Percentiles rank a stretch among this genome's conserved stretches.
Conservation (phyloP, 108 stramenopile genomes). For the Fragilaria crotonensis region DNA sequence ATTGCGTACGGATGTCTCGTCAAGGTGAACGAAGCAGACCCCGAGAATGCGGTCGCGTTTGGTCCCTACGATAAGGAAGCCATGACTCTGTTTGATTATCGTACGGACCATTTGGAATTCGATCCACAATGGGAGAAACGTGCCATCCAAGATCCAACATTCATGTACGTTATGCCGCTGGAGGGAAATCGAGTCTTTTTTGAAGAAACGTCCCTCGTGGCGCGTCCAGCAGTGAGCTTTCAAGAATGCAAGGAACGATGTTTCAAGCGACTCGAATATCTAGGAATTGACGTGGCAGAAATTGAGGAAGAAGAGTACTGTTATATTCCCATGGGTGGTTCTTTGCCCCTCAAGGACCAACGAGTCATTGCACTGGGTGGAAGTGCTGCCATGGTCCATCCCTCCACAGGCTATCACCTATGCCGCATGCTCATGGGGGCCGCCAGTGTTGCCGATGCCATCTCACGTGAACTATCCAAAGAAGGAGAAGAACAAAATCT, state of each 20-base stretch:
- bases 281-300: constrained; percentile 75
- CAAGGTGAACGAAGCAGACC: constrained; percentile 56
- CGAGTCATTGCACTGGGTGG: constrained; percentile 88
- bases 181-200: constrained; percentile 75
- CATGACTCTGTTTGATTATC: constrained; percentile 96
- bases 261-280: constrained; percentile 65
- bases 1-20: constrained; percentile 91
- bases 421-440: constrained; percentile 73
- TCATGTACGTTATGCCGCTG: constrained; percentile 97
- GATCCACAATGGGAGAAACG: constrained; percentile 25
- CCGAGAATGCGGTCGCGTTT: constrained; percentile 29
- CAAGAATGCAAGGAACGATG: constrained; percentile 91
- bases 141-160: constrained; percentile 74
- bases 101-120: constrained; percentile 78
- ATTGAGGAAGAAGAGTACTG: constrained; percentile 87
- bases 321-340: constrained; percentile 91
- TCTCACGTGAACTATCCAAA: constrained; percentile 29
- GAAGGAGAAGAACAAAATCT: constrained; percentile 42
- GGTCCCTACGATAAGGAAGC: constrained; percentile 91
- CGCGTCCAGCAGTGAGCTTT: constrained; percentile 80
- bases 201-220: constrained; percentile 93
- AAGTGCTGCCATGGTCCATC: constrained; percentile 89
- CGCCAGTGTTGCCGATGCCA: constrained; percentile 61
- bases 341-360: constrained; percentile 79
- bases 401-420: constrained; percentile 89